These are phyloP conservation scores for Cafeteria roenbergensis DNA, from an alignment of 108 stramenopile genomes.

Conservation along the genomic window DNA sequence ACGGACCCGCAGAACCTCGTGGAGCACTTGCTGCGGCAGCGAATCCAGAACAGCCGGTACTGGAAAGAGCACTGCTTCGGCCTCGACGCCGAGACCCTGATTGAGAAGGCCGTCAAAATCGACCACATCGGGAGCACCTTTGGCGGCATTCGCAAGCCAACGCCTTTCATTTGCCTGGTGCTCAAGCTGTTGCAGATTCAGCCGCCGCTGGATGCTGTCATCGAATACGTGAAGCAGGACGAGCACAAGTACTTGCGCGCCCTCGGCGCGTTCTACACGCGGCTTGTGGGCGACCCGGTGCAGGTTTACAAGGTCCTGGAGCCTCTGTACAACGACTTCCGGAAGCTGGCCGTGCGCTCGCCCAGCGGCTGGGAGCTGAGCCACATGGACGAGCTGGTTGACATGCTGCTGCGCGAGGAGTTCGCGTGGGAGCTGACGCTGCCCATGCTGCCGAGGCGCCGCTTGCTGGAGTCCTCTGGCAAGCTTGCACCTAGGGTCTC, in stretches of 20 bases:
- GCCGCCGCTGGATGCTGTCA: constrained; percentile 75
- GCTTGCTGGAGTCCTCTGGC: constrained; percentile 58
- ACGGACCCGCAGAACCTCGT: constrained; percentile 95
- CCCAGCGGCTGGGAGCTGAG: constrained; percentile 62
- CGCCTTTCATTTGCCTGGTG: constrained; percentile 75
- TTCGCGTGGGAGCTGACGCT: constrained; percentile 69
- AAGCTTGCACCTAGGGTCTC: too few relatives aligned
- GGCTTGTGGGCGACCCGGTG: constrained; percentile 75
- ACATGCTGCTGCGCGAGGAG: constrained; percentile 54
- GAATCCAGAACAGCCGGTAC: constrained; percentile 53
- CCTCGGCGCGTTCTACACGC: constrained; percentile 77
- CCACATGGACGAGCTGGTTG: constrained; percentile 78
- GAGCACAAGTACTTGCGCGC: constrained; percentile 88
- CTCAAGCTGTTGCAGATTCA: constrained; percentile 90
- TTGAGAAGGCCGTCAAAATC: constrained; percentile 73
- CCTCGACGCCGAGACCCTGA: constrained; percentile 70
- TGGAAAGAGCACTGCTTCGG: constrained; percentile 62
- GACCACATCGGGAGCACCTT: constrained; percentile 64
- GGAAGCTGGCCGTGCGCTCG: constrained; percentile 43
- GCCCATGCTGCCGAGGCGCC: constrained; percentile 68
- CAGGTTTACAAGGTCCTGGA: constrained; percentile 77
- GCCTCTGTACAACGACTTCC: constrained; percentile 75
- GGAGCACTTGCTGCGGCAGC: constrained; percentile 91
- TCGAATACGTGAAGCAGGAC: constrained; percentile 72
- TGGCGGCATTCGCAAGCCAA: constrained; percentile 72